Evolutionary conservation across 2,329 filamentous ascomycete species (phyloP), one percentile per base, ranked within the genome.

Genomic region (Ceratocystis cacaofunesta): DNA sequence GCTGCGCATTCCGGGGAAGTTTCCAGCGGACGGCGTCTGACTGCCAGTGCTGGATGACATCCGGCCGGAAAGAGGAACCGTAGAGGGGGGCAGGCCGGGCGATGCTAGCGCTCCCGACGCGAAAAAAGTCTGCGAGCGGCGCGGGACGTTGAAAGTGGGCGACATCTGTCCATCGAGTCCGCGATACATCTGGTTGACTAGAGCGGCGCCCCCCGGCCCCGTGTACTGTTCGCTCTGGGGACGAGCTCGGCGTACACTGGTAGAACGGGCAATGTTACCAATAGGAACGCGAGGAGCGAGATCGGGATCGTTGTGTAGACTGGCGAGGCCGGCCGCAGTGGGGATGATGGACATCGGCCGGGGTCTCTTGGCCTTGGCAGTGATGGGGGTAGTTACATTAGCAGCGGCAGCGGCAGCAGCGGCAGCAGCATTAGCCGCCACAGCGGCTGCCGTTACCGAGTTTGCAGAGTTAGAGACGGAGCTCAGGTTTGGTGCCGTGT

Each of bases 151-250:
- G 30, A 85, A 76, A 2, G 81, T 77, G 57, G 84, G 80, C 25
- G 85, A 87, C 55, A 82, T 78, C 7, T 85, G 81, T 3, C 83
- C 81, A 25, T 87, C 82, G 8, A 85, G 82, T 15, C 87, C 87
- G 71, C 86, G 87, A 77, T 95, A 95, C 88, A 96, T 95, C 74
- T 92, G 91, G 71, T 89, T 90, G 61, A 96, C 87, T 63, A 69
- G 46, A 36, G 95, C 83, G 67, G 82, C 84, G 58, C 66, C 66
- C n/a, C 68, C 68, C 19, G 85, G 85, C 57, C 77, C 77, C 0
- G 81, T 81, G 71, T 78, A 83, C 73, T 87, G 84, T 70, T 87
- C 84, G 70, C 83, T 85, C 76, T 83, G 82, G 65, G 85, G 85
- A 48, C 84, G 78, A 63, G 73, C 73, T 67, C 79, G 79, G 68